Conservation (phyloP, 805 yeast species). For the Suhomyces prunicola region DNA sequence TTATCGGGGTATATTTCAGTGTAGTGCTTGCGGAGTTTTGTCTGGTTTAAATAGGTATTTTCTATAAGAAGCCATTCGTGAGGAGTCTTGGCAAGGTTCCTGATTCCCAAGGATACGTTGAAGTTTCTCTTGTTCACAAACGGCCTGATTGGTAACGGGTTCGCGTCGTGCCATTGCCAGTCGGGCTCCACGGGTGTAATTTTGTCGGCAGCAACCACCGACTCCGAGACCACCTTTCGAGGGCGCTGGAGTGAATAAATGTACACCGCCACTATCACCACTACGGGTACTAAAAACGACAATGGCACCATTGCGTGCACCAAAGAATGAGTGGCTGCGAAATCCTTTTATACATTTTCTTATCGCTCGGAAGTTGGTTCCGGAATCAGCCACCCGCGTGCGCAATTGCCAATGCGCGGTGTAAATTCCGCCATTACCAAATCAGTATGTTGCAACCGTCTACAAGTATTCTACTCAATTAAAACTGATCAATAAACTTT, state of each 20-base stretch:
- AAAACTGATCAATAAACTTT: background rate
- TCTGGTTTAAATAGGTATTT: slow-evolving; percentile 49
- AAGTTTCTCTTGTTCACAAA: slow-evolving; percentile 35
- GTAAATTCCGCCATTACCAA: background rate
- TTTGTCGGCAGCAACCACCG: background rate
- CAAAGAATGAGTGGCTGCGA: background rate
- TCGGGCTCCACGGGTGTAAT: slow-evolving; percentile 20
- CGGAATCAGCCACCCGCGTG: background rate
- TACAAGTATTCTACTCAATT: background rate
- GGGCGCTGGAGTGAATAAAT: background rate
- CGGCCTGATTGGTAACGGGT: slow-evolving; percentile 37
- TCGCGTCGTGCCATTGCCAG: slow-evolving; percentile 40
- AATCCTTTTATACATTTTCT: background rate
- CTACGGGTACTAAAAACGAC: background rate
- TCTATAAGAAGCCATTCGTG: slow-evolving; percentile 63
- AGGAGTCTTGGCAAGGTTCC: slow-evolving; percentile 29
- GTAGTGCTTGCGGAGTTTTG: slow-evolving; percentile 37
- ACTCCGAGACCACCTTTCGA: background rate
- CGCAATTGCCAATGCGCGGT: background rate
- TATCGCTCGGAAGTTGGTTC: background rate
- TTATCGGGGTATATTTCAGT: slow-evolving; percentile 28
- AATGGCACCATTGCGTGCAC: background rate
- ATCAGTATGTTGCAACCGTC: background rate
- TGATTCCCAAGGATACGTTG: slow-evolving; percentile 34
- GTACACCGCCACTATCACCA: background rate